Conservation (phyloP, 139 green algal species). For the Asterochloris erici region DNA sequence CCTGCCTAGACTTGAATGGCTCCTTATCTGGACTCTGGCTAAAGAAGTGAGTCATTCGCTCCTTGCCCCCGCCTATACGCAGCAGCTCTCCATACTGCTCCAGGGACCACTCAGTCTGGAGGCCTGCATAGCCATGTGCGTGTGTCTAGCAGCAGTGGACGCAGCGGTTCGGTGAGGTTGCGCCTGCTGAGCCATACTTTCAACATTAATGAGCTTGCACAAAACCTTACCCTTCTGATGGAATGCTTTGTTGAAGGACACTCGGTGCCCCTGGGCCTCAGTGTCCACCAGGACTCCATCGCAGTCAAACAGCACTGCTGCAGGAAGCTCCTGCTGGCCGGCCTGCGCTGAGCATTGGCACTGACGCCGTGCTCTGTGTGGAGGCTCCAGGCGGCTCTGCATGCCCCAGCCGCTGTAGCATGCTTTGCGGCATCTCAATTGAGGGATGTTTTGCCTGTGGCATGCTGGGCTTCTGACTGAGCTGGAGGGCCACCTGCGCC, state of each 20-base stretch:
- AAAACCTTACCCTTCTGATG: conserved; percentile 58
- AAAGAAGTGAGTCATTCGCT: conserved; percentile 97
- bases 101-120: conserved; percentile 82
- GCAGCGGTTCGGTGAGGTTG: too few species aligned
- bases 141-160: not conserved
- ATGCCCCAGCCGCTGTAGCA: too few species aligned
- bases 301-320: conserved; percentile 84
- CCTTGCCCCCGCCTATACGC: conserved; percentile 96
- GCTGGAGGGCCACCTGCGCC: too few species aligned
- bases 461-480: too few species aligned
- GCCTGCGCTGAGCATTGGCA: too few species aligned
- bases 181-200: not conserved
- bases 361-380: too few species aligned
- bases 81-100: conserved; percentile 94
- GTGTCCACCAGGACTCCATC: conserved; percentile 96
- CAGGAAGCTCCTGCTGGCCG: too few species aligned
- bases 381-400: too few species aligned
- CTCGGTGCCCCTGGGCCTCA: conserved; percentile 9
- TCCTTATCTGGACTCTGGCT: not conserved
- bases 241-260: conserved; percentile 94
- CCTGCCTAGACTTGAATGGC: too few species aligned
- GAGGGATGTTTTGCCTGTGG: too few species aligned
- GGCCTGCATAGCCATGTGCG: conserved; percentile 34
- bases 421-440: too few species aligned
- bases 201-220: too few species aligned